phyloP scores from a whole-genome alignment of 305 asterid genomes.

The Fraxinus xanthoxyloides region DNA sequence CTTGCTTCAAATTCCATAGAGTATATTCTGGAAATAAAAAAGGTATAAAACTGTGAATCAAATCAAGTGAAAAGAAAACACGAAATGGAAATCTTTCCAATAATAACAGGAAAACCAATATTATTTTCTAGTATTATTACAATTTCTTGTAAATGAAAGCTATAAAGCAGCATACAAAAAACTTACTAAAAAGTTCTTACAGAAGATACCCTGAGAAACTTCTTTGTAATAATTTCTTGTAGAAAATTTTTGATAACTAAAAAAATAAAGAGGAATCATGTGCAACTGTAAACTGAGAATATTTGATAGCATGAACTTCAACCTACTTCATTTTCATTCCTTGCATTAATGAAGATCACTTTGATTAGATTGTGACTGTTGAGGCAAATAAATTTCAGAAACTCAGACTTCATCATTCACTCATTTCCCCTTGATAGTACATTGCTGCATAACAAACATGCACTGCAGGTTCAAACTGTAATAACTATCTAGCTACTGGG shows the following conservation, averaged over 20 bases:
- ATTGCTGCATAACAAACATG: background rate
- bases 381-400: background rate
- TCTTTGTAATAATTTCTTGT: background rate
- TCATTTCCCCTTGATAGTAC: background rate
- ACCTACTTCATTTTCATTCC: background rate
- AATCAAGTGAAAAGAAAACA: background rate
- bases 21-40: background rate
- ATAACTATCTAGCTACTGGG: background rate
- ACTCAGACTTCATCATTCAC: background rate
- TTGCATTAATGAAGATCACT: background rate
- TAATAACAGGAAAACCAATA: conserved; percentile 2
- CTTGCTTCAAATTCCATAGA: background rate
- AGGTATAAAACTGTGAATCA: background rate
- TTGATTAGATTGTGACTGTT: background rate
- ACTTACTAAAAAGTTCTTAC: background rate
- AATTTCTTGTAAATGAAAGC: conserved; percentile 6
- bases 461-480: background rate
- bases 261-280: background rate
- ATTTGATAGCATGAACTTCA: background rate
- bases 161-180: background rate
- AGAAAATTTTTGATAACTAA: background rate
- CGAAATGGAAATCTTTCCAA: background rate
- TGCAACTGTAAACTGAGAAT: background rate
- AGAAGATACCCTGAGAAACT: background rate
- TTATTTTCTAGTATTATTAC: background rate